These are phyloP conservation scores for Intubia oerlemansii DNA, from an alignment of 2,329 filamentous ascomycete species.

Conservation along the genomic window DNA sequence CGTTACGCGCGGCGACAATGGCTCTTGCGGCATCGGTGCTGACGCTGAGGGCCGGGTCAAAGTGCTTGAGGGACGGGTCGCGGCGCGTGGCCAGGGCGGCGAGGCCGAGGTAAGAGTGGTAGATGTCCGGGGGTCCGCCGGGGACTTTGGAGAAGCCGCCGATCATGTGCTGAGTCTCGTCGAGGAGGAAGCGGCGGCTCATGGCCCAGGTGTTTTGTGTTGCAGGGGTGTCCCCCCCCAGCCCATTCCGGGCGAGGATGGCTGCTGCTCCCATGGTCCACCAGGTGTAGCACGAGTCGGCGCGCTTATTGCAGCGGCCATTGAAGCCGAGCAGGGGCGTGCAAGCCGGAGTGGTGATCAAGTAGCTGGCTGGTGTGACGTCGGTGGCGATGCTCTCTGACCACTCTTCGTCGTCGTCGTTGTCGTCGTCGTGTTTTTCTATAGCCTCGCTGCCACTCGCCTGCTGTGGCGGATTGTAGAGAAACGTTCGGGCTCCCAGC, in stretches of 20 bases:
- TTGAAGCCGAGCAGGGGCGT: conserved; percentile 46
- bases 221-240: no score
- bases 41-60: conserved; percentile 61
- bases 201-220: conserved; percentile 35
- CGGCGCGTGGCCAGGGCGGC: conserved; percentile 56
- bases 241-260: conserved; percentile 11
- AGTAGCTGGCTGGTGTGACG: neutral
- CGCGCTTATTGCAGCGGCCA: conserved; percentile 73
- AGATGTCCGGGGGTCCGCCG: conserved; percentile 51
- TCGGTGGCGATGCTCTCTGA: conserved; percentile 11
- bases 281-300: conserved; percentile 91
- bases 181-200: conserved; percentile 59
- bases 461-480: conserved; percentile 29
- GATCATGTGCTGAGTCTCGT: conserved; percentile 70
- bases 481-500: conserved; percentile 37
- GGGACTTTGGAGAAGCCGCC: conserved; percentile 62
- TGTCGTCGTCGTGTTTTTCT: conserved; percentile 20
- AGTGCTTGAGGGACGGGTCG: conserved; percentile 43
- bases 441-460: no score
- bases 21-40: conserved; percentile 35
- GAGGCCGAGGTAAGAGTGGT: conserved; percentile 77
- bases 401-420: conserved; percentile 19
- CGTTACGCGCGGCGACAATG: conserved; percentile 24
- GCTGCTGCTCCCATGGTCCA: conserved; percentile 55
- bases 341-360: conserved; percentile 9